These are phyloP conservation scores for Cytospora paraplurivora DNA, from an alignment of 2,329 filamentous ascomycete genomes.

Conservation along the genomic window DNA sequence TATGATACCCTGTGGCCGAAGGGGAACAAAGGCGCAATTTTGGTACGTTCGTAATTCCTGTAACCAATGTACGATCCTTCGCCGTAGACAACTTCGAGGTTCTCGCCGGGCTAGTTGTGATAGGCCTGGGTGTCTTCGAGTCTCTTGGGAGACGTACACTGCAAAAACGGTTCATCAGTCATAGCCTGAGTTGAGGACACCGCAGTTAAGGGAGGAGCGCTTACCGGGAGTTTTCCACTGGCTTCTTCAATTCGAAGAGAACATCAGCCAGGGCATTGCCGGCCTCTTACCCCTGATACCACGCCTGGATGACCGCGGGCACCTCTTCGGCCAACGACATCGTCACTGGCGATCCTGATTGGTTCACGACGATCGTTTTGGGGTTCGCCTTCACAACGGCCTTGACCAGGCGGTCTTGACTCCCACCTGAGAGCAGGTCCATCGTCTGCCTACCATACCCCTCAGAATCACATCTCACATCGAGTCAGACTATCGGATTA, in stretches of 20 bases:
- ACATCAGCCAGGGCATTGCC: slow-evolving; percentile 70
- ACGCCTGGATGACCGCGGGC: slow-evolving; percentile 68
- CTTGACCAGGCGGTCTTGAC: slow-evolving; percentile 64
- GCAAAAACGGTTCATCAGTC: slow-evolving; percentile 10
- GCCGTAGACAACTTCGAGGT: slow-evolving; percentile 67
- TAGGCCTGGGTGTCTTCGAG: slow-evolving; percentile 70
- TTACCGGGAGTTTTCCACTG: slow-evolving; percentile 67
- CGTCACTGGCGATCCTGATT: slow-evolving; percentile 67
- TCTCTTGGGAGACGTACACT: slow-evolving; percentile 66
- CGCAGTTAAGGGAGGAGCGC: slow-evolving; percentile 23
- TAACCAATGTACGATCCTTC: slow-evolving; percentile 76
- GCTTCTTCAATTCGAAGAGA: slow-evolving; percentile 63
- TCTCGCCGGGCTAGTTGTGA: slow-evolving; percentile 74
- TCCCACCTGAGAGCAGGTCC: slow-evolving; percentile 58
- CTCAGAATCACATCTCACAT: slow-evolving; percentile 76
- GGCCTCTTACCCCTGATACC: slow-evolving; percentile 71
- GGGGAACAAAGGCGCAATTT: slow-evolving; percentile 64
- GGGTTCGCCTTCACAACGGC: slow-evolving; percentile 65
- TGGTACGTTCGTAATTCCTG: slow-evolving; percentile 67
- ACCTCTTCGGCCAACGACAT: slow-evolving; percentile 71
- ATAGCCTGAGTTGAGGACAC: neutral
- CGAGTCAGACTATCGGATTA: slow-evolving; percentile 64
- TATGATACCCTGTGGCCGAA: slow-evolving; percentile 78
- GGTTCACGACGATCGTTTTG: slow-evolving; percentile 68
- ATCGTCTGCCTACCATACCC: slow-evolving; percentile 67